Base-by-base conservation (phyloP, 176 grass and related monocot species). In the Dendrocalamus sinicus region DNA sequence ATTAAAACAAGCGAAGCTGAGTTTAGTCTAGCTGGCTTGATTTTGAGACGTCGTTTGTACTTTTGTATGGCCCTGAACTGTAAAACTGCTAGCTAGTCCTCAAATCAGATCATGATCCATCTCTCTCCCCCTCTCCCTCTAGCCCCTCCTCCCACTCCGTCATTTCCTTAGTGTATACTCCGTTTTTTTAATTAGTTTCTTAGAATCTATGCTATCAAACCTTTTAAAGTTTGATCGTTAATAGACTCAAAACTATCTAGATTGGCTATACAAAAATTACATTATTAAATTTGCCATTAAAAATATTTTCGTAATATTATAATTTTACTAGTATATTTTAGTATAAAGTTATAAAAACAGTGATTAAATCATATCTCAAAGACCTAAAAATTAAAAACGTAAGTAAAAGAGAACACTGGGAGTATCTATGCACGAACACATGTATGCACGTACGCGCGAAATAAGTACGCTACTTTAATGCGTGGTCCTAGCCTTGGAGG, bases 401-500 rank as follows among this genome's bases (percentile, higher is more conserved):
- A 32, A 32, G 30, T 35, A 35, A 35, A 4, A 35, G 32, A 35
- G 32, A 35, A 32, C 1, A 32, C 30, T 2, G 30, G 30, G 59
- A 26, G 12, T 30, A 8, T 65, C 30, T 28, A 64, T 32, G 12
- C 12, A 10, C 3, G 41, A 48, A 45, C 43, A 24, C 63, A 85
- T 30, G 72, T 48, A 24, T 72, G 15, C 51, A 59, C 30, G 64
- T 70, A 53, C 73, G 20, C 3, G 7, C 15, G 40, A 78, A 78
- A 86, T 71, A 78, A 86, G 84, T 86, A 78, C 24, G 40, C 75
- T 51, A 62, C 66, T 79, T 86, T 72, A 86, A 86, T 60, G 39
- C 41, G 83, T 86, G 66, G 75, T 79, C 84, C 75, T 40, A 19
- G 6, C 64, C 15, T 30, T 30, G 12, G 10, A 61, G n/a, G 43